Base-by-base conservation (phyloP, 768 basidiomycete genomes). In the Chalciporus piperatus region DNA sequence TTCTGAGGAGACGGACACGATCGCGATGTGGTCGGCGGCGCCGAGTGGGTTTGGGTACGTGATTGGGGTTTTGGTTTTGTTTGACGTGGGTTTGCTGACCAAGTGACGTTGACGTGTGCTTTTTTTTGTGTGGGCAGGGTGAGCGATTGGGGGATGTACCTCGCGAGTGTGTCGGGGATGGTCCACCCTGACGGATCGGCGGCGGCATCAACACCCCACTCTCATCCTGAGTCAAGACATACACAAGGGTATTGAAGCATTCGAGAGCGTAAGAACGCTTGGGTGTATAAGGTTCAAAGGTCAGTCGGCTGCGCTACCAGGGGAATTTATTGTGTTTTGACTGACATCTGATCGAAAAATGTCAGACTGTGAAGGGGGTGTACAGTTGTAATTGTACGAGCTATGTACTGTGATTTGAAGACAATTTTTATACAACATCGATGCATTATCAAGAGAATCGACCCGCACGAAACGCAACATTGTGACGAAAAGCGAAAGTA, bases 1-100 rank as follows among this genome's bases (percentile, higher is more conserved):
- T 23, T 51, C 52, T 30, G 67, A 76, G 63, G 77, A 83, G 55
- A 67, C 70, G 49, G 78, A 80, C 48, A 77, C 77, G 41, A 74
- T 84, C 57, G 72, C 74, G 14, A 81, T 84, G 78, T 87, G 83
- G 84, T 80, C 81, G 11, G 74, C 71, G 45, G 80, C 82, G 25
- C 82, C 83, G 14, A 74, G 75, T 12, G 76, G 77, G n/a, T 83
- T 83, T 48, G 81, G 82, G 85, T 86, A 59, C 59, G 82, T 72
- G 5, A 7, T 41, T 16, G 38, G 35, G 41, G 27, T 14, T 27
- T 16, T n/a, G 30, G 22, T 7, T 13, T 33, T 7, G 27, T 9
- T 27, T 27, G 33, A 22, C 41, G 6, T 23, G 4, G 40, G 9
- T 37, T 37, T 14, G 35, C 35, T 37, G 16, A 37, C 16, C 2